Conservation (phyloP, 192 early-diverging fungal species). For the Mortierella hygrophila region DNA sequence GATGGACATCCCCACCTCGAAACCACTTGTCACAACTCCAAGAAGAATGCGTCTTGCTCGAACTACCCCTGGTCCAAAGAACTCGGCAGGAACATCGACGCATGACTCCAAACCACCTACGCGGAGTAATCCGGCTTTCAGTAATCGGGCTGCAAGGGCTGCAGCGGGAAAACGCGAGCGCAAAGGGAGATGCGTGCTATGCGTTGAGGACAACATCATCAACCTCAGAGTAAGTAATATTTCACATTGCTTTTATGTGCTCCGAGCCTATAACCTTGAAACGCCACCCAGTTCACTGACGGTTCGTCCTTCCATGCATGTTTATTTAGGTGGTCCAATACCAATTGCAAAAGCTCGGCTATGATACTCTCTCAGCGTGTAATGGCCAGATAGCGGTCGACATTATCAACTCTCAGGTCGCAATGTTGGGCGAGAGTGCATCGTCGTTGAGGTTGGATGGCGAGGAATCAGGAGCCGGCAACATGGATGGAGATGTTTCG, state of each 20-base stretch:
- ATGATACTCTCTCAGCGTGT: conserved; percentile 59
- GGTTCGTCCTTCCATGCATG: background rate
- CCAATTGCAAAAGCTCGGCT: conserved; percentile 67
- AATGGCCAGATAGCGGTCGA: conserved; percentile 73
- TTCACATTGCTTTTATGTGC: background rate
- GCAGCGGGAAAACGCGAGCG: conserved; percentile 39
- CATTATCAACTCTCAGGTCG: conserved; percentile 40
- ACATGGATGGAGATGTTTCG: background rate
- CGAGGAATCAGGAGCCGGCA: background rate
- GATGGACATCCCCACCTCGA: background rate
- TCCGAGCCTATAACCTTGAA: too few species aligned
- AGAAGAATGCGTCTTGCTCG: background rate
- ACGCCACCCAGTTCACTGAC: background rate
- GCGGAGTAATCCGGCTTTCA: conserved; percentile 26
- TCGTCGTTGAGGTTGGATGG: background rate
- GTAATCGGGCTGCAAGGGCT: conserved; percentile 29
- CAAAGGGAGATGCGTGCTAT: conserved; percentile 33
- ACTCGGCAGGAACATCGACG: background rate
- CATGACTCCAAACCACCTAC: conserved; percentile 11
- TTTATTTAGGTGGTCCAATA: conserved; percentile 62
- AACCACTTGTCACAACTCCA: background rate
- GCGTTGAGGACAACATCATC: conserved; percentile 67
- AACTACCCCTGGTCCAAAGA: background rate
- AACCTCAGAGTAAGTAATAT: conserved; percentile 58
- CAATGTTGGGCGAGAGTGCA: conserved; percentile 5